Evolutionary conservation across 345 rosid species (phyloP).

Genomic region (Nephelium lappaceum): DNA sequence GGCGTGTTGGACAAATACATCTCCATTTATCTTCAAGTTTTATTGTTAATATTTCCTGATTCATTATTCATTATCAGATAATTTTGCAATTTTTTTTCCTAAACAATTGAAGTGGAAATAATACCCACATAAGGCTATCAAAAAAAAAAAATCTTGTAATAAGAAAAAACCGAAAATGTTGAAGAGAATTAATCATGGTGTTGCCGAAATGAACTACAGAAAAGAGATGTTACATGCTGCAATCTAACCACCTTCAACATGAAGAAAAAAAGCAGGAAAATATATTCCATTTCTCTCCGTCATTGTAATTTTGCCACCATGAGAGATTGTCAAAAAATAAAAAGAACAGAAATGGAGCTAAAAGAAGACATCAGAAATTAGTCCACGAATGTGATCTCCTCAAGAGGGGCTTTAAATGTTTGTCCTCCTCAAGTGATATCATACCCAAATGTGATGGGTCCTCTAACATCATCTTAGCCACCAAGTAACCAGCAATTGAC

Average conservation of each 20-base stretch:
- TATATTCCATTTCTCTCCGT: background rate
- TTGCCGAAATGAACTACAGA: background rate
- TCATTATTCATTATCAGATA: no score
- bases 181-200: background rate
- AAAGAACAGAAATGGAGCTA: conserved; percentile 1
- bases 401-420: conserved; percentile 72
- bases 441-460: conserved; percentile 94
- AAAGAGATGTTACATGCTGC: background rate
- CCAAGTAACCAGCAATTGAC: conserved; percentile 92
- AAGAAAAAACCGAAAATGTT: background rate
- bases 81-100: no score
- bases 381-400: conserved; percentile 88
- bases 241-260: background rate
- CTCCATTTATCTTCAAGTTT: no score
- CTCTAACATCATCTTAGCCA: conserved; percentile 95
- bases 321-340: background rate
- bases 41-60: no score
- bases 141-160: background rate
- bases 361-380: conserved; percentile 23
- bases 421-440: conserved; percentile 87
- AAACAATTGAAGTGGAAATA: no score
- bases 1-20: no score
- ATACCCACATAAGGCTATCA: background rate
- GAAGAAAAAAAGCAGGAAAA: conserved; percentile 5
- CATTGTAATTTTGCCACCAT: background rate